Conservation (phyloP, 129 eudicot genomes). For the Oenanthe sinensis region DNA sequence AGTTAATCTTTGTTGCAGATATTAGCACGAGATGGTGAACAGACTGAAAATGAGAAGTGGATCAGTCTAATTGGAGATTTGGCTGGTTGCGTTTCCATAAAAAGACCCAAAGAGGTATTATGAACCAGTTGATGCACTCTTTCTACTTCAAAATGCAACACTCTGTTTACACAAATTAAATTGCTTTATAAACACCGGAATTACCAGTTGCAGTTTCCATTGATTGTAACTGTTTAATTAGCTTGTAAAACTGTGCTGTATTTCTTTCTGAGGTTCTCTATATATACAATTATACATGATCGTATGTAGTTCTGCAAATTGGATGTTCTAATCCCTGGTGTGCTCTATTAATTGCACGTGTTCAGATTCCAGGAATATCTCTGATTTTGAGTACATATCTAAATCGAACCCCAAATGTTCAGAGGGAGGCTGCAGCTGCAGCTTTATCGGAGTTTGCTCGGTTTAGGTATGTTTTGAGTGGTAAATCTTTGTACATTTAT, state of each 20-base stretch:
- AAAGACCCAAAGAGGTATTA: constrained; percentile 94
- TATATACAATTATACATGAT: constrained; percentile 4
- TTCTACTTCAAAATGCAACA: not conserved
- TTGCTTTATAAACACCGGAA: not conserved
- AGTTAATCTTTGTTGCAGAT: constrained; percentile 38
- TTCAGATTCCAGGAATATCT: constrained; percentile 59
- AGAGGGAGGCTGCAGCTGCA: constrained; percentile 97
- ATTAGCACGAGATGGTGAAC: constrained; percentile 84
- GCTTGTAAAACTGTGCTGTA: not conserved
- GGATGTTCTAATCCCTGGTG: not conserved
- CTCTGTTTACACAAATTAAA: not conserved
- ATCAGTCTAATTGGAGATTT: constrained; percentile 70
- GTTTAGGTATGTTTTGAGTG: constrained; percentile 43
- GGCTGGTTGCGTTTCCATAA: constrained; percentile 76
- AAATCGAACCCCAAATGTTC: constrained; percentile 50
- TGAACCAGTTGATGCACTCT: not conserved
- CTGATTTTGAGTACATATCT: constrained; percentile 57
- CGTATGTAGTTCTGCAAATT: constrained; percentile 5
- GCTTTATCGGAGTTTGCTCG: constrained; percentile 87
- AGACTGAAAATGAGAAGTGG: constrained; percentile 81
- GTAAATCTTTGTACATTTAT: not conserved
- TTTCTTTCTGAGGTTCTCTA: not conserved
- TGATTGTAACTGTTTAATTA: not conserved
- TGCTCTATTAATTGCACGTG: not conserved
- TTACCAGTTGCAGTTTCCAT: not conserved